Evolutionary conservation across 139 green algal genomes (phyloP), one percentile per base, ranked within the genome.

Genomic region (Tetradesmus obliquus): DNA sequence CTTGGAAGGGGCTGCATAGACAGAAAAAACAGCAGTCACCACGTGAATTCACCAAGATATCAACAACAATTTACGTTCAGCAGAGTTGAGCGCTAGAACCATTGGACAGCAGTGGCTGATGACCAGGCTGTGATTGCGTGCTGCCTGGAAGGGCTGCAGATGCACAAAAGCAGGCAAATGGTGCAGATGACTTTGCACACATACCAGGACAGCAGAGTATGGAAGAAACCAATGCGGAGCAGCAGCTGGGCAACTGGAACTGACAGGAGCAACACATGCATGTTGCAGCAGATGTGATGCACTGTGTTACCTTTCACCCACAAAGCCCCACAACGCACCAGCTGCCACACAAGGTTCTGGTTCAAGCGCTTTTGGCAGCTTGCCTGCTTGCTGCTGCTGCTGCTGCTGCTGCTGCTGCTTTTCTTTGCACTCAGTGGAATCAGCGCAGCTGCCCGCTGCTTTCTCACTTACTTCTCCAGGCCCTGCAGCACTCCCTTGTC

Each of bases 1-100:
- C 98, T 86, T 95, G 83, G 88, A 99, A 99, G 7, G 98, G 98
- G 87, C 95, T 98, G 88, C 88, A 87, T 45, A 97, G 86, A 55
- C 94, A 95, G 84, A 13, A 83, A 2, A 53, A 76, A 15, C 24
- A 74, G 76, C 79, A 87, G 79, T 45, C 32, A 45, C 32, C 32
- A 88, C 57, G 83, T 80, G n/a, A 88, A 87, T 19, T 32, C 19
- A 19, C 17, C 51, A 87, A 87, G 81, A 87, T 93, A 87, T 69
- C 93, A 80, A 90, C 0, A 91, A 80, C 81, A 79, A 79, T 79
- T 79, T 19, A 79, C 69, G 15, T 79, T 79, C 69, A 79, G 69
- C 17, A 79, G 69, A 79, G 69, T 17, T 79, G 19, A 79, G 69
- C 17, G 32, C 32, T 45, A 45, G 32, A 45, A 45, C 32, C 32